Conservation (phyloP, 164 flowering plant genomes). For the Macadamia tetraphylla region DNA sequence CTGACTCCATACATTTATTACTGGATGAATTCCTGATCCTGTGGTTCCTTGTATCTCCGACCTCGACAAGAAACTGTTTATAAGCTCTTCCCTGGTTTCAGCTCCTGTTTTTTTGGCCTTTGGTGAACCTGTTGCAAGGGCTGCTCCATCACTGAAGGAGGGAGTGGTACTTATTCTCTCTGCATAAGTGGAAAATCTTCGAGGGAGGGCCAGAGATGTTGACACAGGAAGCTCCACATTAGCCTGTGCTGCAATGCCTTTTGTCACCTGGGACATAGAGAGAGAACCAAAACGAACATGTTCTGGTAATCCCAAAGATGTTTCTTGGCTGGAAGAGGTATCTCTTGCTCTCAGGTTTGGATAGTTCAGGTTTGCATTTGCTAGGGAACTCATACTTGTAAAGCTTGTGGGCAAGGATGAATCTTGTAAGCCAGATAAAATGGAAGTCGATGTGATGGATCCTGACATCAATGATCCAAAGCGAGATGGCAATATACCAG, state of each 20-base stretch:
- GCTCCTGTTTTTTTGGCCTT: slow-evolving; percentile 85
- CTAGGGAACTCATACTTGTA: slow-evolving; percentile 28
- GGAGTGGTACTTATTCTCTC: slow-evolving; percentile 80
- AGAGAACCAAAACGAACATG: slow-evolving; percentile 39
- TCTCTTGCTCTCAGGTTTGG: slow-evolving; percentile 43
- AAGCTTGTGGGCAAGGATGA: slow-evolving; percentile 35
- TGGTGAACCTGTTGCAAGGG: slow-evolving; percentile 64
- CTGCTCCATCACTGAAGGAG: slow-evolving; percentile 56
- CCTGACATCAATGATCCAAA: slow-evolving; percentile 40
- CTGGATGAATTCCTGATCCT: slow-evolving; percentile 35
- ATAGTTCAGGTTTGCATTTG: slow-evolving; percentile 31
- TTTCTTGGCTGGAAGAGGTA: slow-evolving; percentile 40
- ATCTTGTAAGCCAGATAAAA: slow-evolving; percentile 51
- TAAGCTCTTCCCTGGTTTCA: slow-evolving; percentile 77
- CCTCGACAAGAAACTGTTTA: slow-evolving; percentile 49
- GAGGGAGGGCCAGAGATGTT: slow-evolving; percentile 38
- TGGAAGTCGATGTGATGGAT: slow-evolving; percentile 40
- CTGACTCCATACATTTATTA: slow-evolving; percentile 41
- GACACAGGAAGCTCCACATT: slow-evolving; percentile 46
- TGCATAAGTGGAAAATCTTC: slow-evolving; percentile 74
- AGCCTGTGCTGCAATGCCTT: slow-evolving; percentile 31
- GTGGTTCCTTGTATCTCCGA: slow-evolving; percentile 37
- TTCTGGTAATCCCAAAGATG: slow-evolving; percentile 38
- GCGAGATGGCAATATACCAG: slow-evolving; percentile 51
- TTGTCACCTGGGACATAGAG: slow-evolving; percentile 35